A percentile compares a stretch with the other conserved stretches of the same genome.
These are phyloP conservation scores for Aspergillus latus DNA, from an alignment of 2,329 filamentous ascomycete species.

Conservation along the genomic window DNA sequence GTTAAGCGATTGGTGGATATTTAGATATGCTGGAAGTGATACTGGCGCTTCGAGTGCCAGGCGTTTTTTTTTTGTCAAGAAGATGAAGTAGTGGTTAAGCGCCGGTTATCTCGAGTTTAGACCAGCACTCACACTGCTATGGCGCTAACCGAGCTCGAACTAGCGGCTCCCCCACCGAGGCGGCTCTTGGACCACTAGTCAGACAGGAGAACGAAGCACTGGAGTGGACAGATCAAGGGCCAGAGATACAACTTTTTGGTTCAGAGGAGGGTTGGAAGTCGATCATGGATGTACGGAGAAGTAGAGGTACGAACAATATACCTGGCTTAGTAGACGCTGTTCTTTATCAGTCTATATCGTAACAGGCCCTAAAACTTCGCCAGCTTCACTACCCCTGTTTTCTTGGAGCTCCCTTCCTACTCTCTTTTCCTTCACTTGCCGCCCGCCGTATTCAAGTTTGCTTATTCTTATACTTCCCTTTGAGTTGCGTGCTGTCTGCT, in stretches of 20 bases:
- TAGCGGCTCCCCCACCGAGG: constrained; percentile 26
- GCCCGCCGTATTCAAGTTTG: not conserved
- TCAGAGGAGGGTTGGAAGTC: not conserved
- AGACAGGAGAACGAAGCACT: constrained; percentile 11
- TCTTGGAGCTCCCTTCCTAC: constrained; percentile 15
- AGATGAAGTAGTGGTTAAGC: not conserved
- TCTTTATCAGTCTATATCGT: constrained; percentile 16
- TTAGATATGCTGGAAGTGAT: not conserved
- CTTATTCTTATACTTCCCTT: constrained; percentile 17
- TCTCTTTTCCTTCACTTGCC: not conserved
- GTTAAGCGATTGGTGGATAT: constrained; percentile 1
- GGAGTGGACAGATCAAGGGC: constrained; percentile 5
- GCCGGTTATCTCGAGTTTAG: not conserved
- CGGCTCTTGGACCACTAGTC: constrained; percentile 27
- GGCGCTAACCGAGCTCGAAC: constrained; percentile 17
- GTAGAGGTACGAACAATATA: not conserved
- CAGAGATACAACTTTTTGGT: constrained; percentile 1
- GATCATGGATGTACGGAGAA: not conserved
- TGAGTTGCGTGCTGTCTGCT: constrained; percentile 2
- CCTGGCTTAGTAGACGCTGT: not conserved
- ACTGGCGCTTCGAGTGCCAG: constrained; percentile 1
- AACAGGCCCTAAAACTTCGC: constrained; percentile 22
- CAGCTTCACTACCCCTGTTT: constrained; percentile 22
- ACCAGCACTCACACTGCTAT: not conserved
- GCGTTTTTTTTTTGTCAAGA: not conserved